These are phyloP conservation scores for Powellomyces hirtus DNA, from an alignment of 192 early-diverging fungal species.

Conservation along the genomic window DNA sequence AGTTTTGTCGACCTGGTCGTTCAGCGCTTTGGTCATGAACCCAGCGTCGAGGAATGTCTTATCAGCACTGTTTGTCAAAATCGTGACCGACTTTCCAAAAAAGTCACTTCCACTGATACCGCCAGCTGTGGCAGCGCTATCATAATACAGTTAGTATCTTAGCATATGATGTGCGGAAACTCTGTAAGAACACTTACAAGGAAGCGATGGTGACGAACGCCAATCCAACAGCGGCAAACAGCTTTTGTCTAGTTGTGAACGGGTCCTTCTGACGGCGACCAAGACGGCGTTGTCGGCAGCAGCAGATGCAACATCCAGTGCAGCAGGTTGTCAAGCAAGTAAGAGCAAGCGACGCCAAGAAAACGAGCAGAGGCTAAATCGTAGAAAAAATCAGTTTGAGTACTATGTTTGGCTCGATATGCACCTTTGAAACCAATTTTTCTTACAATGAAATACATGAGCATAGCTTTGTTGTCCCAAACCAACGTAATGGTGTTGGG, in stretches of 20 bases:
- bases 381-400: not conserved
- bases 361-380: slow-evolving; percentile 8
- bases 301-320: slow-evolving; percentile 23
- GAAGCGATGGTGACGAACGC: slow-evolving; percentile 22
- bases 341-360: slow-evolving; percentile 11
- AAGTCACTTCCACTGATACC: slow-evolving; percentile 12
- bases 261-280: slow-evolving; percentile 31
- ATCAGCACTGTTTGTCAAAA: not conserved
- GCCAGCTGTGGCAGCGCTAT: slow-evolving; percentile 11
- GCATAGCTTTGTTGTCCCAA: not conserved
- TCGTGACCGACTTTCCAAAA: not conserved
- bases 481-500: not conserved
- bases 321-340: slow-evolving; percentile 10
- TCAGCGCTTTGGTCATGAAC: not conserved
- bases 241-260: slow-evolving; percentile 15
- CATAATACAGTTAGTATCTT: not conserved
- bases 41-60: slow-evolving; percentile 1
- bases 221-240: not conserved
- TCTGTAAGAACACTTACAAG: slow-evolving; percentile 7
- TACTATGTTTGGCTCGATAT: not conserved
- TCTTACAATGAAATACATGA: slow-evolving; percentile 20
- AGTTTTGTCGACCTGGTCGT: not conserved
- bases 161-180: not conserved
- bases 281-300: slow-evolving; percentile 11
- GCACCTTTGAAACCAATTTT: not conserved